phyloP scores from a whole-genome alignment of 768 basidiomycete species.

The Hericium alpestre region DNA sequence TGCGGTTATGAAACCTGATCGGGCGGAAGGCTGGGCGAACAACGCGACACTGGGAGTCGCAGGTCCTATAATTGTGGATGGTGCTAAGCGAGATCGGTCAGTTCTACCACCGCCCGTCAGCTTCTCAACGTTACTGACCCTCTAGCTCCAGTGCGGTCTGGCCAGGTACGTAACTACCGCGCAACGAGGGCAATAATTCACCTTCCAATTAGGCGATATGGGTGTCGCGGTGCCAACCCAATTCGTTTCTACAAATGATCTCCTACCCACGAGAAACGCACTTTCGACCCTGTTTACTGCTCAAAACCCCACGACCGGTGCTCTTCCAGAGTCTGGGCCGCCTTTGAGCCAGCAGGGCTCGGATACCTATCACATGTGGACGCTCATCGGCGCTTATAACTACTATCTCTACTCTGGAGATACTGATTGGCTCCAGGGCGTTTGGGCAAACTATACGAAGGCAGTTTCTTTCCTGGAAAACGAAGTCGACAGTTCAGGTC shows the following conservation, averaged over 20 bases:
- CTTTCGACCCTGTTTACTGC: conserved; percentile 48
- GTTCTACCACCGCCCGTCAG: conserved; percentile 17
- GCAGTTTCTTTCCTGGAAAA: conserved; percentile 43
- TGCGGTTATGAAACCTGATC: background rate
- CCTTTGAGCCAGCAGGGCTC: conserved; percentile 35
- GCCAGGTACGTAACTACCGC: background rate
- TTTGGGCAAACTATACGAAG: conserved; percentile 49
- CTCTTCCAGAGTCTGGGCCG: conserved; percentile 42
- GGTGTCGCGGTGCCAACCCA: conserved; percentile 51
- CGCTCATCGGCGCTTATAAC: conserved; percentile 47
- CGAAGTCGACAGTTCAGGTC: conserved; percentile 37
- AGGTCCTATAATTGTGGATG: conserved; percentile 53
- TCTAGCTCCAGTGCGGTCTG: background rate
- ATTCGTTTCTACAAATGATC: conserved; percentile 52
- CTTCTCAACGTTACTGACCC: background rate
- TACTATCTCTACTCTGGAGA: conserved; percentile 50
- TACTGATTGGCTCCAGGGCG: conserved; percentile 33
- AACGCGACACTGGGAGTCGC: conserved; percentile 44
- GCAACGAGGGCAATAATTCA: background rate
- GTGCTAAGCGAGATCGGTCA: conserved; percentile 50
- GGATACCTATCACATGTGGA: conserved; percentile 51
- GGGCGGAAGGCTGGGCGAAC: conserved; percentile 37
- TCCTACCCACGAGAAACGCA: conserved; percentile 44
- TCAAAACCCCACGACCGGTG: conserved; percentile 41
- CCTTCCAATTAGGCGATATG: conserved; percentile 38